These are phyloP conservation scores for Gyromitra esculenta DNA, from an alignment of 2,329 filamentous ascomycete genomes.

Conservation along the genomic window DNA sequence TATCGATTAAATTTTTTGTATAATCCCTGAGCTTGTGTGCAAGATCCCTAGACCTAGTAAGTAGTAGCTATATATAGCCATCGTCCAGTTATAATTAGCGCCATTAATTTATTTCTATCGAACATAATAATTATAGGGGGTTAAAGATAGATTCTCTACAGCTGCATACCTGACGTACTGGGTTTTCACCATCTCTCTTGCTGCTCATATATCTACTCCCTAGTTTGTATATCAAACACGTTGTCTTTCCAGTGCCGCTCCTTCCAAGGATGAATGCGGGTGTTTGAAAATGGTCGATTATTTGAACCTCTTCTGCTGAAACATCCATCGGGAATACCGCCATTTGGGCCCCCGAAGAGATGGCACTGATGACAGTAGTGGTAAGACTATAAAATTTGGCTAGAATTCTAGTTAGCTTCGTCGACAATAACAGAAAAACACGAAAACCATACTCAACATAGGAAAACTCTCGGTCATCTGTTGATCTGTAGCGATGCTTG, in stretches of 20 bases:
- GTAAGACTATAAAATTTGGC: conserved; percentile 43
- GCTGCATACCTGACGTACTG: conserved; percentile 40
- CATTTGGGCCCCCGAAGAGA: neutral
- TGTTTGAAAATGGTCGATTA: conserved; percentile 56
- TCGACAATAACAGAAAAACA: neutral
- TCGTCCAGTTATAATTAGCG: neutral
- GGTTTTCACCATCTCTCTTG: neutral
- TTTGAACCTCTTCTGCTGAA: conserved; percentile 22
- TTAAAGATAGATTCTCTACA: neutral
- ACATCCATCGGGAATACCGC: conserved; percentile 36
- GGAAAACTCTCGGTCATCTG: neutral
- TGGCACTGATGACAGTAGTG: conserved; percentile 13
- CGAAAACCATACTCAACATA: conserved; percentile 11
- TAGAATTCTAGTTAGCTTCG: neutral
- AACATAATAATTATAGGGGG: neutral
- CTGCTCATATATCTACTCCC: conserved; percentile 56
- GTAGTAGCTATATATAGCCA: conserved; percentile 56
- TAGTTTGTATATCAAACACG: conserved; percentile 59
- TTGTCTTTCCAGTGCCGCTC: conserved; percentile 60
- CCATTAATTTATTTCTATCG: no score
- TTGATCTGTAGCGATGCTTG: neutral
- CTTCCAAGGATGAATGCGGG: conserved; percentile 58
- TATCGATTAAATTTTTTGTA: conserved; percentile 57
- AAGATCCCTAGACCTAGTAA: conserved; percentile 58
- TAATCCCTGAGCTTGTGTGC: conserved; percentile 57